Base-by-base conservation (phyloP, 805 yeast genomes). In the Candida nitratophila region DNA sequence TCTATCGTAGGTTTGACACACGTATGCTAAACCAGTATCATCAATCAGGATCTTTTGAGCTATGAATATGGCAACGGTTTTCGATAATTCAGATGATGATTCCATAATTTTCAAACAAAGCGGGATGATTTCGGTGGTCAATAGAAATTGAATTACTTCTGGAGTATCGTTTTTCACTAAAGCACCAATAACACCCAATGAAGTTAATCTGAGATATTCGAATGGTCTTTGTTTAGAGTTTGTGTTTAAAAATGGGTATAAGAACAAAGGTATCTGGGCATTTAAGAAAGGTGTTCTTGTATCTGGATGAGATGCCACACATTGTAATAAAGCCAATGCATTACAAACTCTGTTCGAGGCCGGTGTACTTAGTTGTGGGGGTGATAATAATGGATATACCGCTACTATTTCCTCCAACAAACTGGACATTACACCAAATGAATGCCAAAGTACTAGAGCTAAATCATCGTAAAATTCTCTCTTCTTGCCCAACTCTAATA, bases 71-170 rank as follows among this genome's bases (percentile, higher is more conserved):
- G 99, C 99, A 22, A 91, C 99, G 0, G 98, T 93, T 59, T 93
- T 91, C 40, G 95, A 83, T 42, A 91, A 73, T 60, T 93, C 99
- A 0, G 96, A 84, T 8, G 96, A 88, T 1, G 90, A 80, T 61
- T 91, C 98, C 96, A 91, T 91, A 49, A 93, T 91, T 55, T 93
- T 82, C 47, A 91, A 70, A 61, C 99, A 93, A 44, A 93, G 68
- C 5, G 99, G 99, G 30, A 93, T 95, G 54, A 93, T 91, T 62
- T 91, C 99, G 0, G 99, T 93, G n/a, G 96, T 82, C 38, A 91
- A 71, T 56, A 91, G 68, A 58, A 93, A 91, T 49, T 86, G 86
- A 49, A 93, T 90, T 37, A 91, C 98, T 54, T 91, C 96, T 15
- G 96, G 88, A 4, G 96, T 86, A 58, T 91, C 99, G 62, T 90